Conservation (phyloP, 768 basidiomycete species). For the Stropharia rugosoannulata region DNA sequence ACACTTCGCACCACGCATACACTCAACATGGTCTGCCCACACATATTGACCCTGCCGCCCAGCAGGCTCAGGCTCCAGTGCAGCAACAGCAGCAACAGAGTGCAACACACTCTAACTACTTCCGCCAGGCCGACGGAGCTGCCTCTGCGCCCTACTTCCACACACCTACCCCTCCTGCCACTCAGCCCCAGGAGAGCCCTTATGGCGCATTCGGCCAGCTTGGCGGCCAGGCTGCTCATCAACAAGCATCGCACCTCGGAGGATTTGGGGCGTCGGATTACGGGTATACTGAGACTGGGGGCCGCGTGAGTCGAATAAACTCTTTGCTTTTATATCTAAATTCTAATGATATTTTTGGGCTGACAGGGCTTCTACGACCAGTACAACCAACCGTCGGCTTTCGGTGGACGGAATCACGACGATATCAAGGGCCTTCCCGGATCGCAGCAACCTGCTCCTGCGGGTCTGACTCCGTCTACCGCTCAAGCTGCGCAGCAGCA, state of each 20-base stretch:
- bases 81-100: conserved; percentile 46
- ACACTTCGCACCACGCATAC: conserved; percentile 49
- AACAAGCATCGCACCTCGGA: conserved; percentile 53
- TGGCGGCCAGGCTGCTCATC: conserved; percentile 53
- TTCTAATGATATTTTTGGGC: conserved; percentile 16
- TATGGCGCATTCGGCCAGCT: conserved; percentile 72
- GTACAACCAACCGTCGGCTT: conserved; percentile 62
- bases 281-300: conserved; percentile 61
- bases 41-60: conserved; percentile 56
- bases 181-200: conserved; percentile 59
- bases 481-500: conserved; percentile 60
- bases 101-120: conserved; percentile 51
- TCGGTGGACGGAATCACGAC: conserved; percentile 70
- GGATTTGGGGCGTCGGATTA: conserved; percentile 69
- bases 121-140: conserved; percentile 61
- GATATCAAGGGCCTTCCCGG: conserved; percentile 71
- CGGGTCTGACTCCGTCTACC: conserved; percentile 50
- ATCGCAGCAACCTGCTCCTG: conserved; percentile 49
- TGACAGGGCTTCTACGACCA: conserved; percentile 74
- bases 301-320: conserved; percentile 42
- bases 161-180: conserved; percentile 71
- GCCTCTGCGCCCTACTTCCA: conserved; percentile 65
- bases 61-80: conserved; percentile 26
- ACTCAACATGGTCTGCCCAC: conserved; percentile 64
- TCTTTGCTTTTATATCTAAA: conserved; percentile 8